phyloP scores from a whole-genome alignment of 176 grass and related monocot species.

The Dactylis glomerata region DNA sequence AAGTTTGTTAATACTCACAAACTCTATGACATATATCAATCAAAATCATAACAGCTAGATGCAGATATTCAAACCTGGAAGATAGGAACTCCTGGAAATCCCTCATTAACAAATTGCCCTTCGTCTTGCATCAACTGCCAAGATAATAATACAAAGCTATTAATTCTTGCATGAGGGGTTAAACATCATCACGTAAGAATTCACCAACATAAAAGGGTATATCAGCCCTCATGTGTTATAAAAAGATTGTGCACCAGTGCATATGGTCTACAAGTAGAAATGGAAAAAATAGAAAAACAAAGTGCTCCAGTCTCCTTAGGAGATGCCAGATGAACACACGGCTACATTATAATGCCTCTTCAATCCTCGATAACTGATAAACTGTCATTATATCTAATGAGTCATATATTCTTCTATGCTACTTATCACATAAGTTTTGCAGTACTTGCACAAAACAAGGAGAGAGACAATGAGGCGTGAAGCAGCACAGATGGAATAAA shows the following conservation, averaged over 20 bases:
- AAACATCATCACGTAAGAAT: not conserved
- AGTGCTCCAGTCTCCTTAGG: not conserved
- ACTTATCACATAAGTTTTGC: not conserved
- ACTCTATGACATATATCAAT: not conserved
- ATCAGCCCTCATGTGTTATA: not conserved
- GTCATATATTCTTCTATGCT: not conserved
- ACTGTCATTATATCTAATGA: not conserved
- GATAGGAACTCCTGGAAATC: constrained; percentile 79
- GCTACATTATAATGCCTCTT: not conserved
- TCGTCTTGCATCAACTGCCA: constrained; percentile 61
- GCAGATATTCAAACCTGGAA: constrained; percentile 69
- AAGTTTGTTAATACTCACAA: not conserved
- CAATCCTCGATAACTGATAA: not conserved
- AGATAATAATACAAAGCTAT: not conserved
- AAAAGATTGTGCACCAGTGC: not conserved
- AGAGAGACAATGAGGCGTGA: not conserved
- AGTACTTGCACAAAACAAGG: not conserved
- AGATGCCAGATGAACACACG: not conserved
- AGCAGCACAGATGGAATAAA: not conserved
- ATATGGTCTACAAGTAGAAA: not conserved
- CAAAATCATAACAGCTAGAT: not conserved
- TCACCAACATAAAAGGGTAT: not conserved
- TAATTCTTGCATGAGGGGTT: not conserved
- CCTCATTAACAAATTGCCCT: constrained; percentile 37
- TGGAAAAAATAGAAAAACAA: not conserved